These are phyloP conservation scores for Dactylellina parvicollis DNA, from an alignment of 2,329 filamentous ascomycete genomes.

Conservation along the genomic window DNA sequence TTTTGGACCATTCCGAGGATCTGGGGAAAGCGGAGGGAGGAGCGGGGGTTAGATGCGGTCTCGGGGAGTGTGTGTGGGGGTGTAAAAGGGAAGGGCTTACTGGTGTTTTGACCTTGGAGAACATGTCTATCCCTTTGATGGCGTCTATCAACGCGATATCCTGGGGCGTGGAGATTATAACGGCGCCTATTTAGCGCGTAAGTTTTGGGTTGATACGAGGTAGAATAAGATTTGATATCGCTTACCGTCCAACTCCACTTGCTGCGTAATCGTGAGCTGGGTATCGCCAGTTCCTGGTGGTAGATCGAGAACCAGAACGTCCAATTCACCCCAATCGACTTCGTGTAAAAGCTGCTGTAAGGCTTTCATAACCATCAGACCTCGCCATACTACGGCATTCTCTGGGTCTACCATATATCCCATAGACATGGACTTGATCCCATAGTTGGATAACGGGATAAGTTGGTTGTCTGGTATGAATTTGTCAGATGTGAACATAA, in stretches of 20 bases:
- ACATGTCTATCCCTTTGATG: slow-evolving; percentile 90
- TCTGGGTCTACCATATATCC: slow-evolving; percentile 85
- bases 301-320: slow-evolving; percentile 87
- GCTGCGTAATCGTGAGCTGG: slow-evolving; percentile 95
- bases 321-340: slow-evolving; percentile 90
- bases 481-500: slow-evolving; percentile 8
- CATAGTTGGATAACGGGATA: slow-evolving; percentile 89
- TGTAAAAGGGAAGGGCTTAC: slow-evolving; percentile 58
- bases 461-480: slow-evolving; percentile 77
- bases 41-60: background rate
- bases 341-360: slow-evolving; percentile 94
- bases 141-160: slow-evolving; percentile 92
- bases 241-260: slow-evolving; percentile 83
- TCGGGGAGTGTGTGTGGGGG: background rate
- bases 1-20: slow-evolving; percentile 90
- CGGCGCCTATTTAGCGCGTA: slow-evolving; percentile 67
- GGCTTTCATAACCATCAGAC: slow-evolving; percentile 97
- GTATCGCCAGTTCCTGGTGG: slow-evolving; percentile 96
- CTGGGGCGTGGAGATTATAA: slow-evolving; percentile 93
- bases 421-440: slow-evolving; percentile 98
- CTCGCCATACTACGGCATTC: slow-evolving; percentile 91
- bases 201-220: background rate
- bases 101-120: slow-evolving; percentile 82
- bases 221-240: background rate
- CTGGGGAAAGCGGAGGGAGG: slow-evolving; percentile 18